A percentile compares a stretch with the other conserved stretches of the same genome.
These are phyloP conservation scores for Zygotorulaspora florentina DNA, from an alignment of 805 yeast genomes.

Conservation along the genomic window DNA sequence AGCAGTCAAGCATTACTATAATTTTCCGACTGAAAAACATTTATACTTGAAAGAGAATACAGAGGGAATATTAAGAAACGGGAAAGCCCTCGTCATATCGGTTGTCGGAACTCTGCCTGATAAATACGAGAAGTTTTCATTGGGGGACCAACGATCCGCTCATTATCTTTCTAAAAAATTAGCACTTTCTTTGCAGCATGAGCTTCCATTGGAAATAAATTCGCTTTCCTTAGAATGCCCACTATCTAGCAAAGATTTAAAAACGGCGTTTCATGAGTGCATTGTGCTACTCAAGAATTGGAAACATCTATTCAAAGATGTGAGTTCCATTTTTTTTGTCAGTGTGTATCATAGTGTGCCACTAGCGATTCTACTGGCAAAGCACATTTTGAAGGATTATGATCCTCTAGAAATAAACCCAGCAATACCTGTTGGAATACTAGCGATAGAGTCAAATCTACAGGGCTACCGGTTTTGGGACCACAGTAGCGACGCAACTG, in stretches of 20 bases:
- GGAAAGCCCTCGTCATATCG: constrained; percentile 30
- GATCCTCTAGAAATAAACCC: constrained; percentile 19
- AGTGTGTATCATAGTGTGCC: constrained; percentile 55
- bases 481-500: constrained; percentile 31
- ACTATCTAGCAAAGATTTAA: constrained; percentile 24
- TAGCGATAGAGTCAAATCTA: constrained; percentile 38
- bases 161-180: constrained; percentile 28
- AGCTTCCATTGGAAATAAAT: constrained; percentile 19
- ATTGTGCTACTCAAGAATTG: constrained; percentile 45
- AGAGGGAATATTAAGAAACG: constrained; percentile 18
- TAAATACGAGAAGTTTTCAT: constrained; percentile 28
- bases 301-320: constrained; percentile 44
- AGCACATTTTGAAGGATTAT: constrained; percentile 39
- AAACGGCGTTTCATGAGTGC: constrained; percentile 41
- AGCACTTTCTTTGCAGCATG: constrained; percentile 32
- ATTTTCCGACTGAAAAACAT: constrained; percentile 37
- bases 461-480: constrained; percentile 41
- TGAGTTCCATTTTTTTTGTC: constrained; percentile 46
- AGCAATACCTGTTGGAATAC: constrained; percentile 29
- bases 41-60: constrained; percentile 32
- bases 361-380: constrained; percentile 44
- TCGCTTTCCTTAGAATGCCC: constrained; percentile 37
- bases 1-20: constrained; percentile 37
- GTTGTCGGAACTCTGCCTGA: constrained; percentile 34
- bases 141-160: constrained; percentile 29